Conservation (phyloP, 2,329 filamentous ascomycete genomes). For the Arachnomyces sp. region DNA sequence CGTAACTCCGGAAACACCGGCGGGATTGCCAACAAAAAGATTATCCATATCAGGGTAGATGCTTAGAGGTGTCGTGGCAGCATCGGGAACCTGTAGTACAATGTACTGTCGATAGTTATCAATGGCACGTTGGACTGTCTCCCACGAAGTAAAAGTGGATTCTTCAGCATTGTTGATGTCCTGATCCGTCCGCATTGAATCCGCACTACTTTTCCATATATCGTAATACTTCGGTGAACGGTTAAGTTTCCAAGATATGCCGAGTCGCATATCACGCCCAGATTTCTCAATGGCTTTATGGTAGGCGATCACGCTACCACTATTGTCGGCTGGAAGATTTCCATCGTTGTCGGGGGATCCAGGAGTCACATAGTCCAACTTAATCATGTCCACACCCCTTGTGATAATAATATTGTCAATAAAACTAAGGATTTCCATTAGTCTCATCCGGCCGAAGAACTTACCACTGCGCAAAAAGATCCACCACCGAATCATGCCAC, state of each 20-base stretch:
- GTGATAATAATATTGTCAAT: constrained; percentile 2
- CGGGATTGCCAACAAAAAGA: constrained; percentile 19
- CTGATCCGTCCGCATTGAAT: constrained; percentile 21
- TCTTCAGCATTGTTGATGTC: constrained; percentile 20
- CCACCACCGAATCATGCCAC: constrained; percentile 21
- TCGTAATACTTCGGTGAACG: constrained; percentile 16
- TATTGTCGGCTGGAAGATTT: constrained; percentile 16
- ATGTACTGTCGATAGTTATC: constrained; percentile 25
- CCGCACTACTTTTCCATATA: constrained; percentile 20
- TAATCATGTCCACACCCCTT: constrained; percentile 23
- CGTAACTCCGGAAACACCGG: constrained; percentile 16
- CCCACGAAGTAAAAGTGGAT: constrained; percentile 17
- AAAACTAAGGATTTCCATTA: too few species aligned
- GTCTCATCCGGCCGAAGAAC: too few species aligned
- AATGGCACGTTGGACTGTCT: constrained; percentile 20
- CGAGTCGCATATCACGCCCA: constrained; percentile 19
- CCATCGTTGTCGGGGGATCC: constrained; percentile 16
- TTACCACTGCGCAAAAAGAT: constrained; percentile 13
- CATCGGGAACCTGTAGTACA: constrained; percentile 11
- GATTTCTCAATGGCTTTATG: constrained; percentile 21
- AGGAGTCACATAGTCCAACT: constrained; percentile 22
- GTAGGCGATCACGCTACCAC: constrained; percentile 15
- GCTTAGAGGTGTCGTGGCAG: constrained; percentile 10
- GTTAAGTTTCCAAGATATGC: constrained; percentile 23
- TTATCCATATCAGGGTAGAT: constrained; percentile 24